Evolutionary conservation across 2,329 filamentous ascomycete species (phyloP).

Genomic region (Hypoxylon sp.): DNA sequence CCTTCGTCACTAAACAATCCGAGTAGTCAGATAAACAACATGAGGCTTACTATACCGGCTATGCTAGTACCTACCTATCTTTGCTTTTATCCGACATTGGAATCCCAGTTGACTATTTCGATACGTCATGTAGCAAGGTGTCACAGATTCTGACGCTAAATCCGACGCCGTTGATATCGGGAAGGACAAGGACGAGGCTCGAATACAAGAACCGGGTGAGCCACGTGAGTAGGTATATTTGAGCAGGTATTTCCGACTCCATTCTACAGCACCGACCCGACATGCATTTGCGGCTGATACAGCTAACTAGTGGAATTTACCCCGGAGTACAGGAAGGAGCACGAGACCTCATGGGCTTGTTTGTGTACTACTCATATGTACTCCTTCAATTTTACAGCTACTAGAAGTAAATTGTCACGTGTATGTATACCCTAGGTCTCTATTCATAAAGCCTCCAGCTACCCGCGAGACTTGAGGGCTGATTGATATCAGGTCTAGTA

Average conservation of each 20-base stretch:
- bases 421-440: too few species aligned
- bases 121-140: too few species aligned
- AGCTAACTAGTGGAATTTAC: background rate
- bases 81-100: too few species aligned
- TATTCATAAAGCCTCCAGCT: background rate
- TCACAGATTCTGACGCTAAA: too few species aligned
- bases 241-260: slow-evolving; percentile 1
- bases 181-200: background rate
- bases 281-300: slow-evolving; percentile 3
- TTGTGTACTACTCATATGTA: too few species aligned
- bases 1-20: background rate
- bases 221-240: slow-evolving; percentile 5
- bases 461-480: background rate
- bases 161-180: too few species aligned
- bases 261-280: background rate
- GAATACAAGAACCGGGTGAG: background rate
- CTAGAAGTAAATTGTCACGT: too few species aligned
- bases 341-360: too few species aligned
- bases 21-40: background rate
- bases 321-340: background rate
- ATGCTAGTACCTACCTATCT: background rate
- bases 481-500: background rate
- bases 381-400: too few species aligned
- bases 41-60: background rate
- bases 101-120: too few species aligned